phyloP scores from a whole-genome alignment of 345 rosid genomes.

The Clausena lansium region DNA sequence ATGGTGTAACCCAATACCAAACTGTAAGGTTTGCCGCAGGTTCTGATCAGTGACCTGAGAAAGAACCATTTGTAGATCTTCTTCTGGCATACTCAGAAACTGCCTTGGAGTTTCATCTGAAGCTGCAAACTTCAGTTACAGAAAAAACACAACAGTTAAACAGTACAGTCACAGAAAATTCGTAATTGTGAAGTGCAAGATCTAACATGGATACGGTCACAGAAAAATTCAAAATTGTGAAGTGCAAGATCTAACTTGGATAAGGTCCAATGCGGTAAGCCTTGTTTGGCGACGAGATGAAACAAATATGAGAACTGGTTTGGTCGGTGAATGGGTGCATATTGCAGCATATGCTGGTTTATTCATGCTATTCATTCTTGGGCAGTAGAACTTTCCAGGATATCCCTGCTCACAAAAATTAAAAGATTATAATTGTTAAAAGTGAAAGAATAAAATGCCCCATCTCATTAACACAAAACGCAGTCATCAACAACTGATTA shows the following conservation, averaged over 20 bases:
- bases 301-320: constrained; percentile 95
- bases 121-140: constrained; percentile 67
- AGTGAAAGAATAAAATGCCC: not conserved
- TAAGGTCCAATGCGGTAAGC: constrained; percentile 95
- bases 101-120: constrained; percentile 96
- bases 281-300: constrained; percentile 99
- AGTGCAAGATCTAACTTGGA: constrained; percentile 61
- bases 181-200: constrained; percentile 15
- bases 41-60: constrained; percentile 92
- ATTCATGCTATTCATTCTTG: constrained; percentile 98
- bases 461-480: not conserved
- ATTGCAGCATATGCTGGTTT: constrained; percentile 99
- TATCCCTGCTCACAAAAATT: constrained; percentile 63
- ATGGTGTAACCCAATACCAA: constrained; percentile 96
- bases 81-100: constrained; percentile 82
- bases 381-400: constrained; percentile 93
- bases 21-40: constrained; percentile 91
- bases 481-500: not conserved
- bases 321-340: constrained; percentile 91
- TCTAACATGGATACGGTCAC: constrained; percentile 71
- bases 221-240: not conserved
- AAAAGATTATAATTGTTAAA: not conserved
- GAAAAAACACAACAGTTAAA: constrained; percentile 19
- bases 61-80: constrained; percentile 90
- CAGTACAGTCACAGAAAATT: constrained; percentile 5